A percentile compares a stretch with the other conserved stretches of the same genome.
phyloP scores from a whole-genome alignment of 2,329 filamentous ascomycete species.

The Colletotrichum navitas region DNA sequence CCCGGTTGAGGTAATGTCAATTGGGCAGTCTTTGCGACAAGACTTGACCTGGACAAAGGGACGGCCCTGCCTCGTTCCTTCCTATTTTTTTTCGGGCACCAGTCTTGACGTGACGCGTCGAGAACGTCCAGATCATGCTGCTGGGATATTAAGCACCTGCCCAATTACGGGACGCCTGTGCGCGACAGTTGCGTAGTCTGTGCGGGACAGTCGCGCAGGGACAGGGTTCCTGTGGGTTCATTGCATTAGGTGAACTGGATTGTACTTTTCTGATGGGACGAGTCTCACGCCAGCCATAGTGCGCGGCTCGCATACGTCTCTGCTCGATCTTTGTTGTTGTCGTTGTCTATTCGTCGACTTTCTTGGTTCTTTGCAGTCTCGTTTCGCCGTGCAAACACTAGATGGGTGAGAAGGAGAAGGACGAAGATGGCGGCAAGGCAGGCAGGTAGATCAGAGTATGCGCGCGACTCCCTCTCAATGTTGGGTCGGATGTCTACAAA shows the following conservation, averaged over 20 bases:
- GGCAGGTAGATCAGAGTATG: background rate
- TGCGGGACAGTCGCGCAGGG: background rate
- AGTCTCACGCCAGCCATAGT: background rate
- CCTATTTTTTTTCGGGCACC: background rate
- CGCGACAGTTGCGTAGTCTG: background rate
- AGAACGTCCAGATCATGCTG: background rate
- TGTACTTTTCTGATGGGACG: background rate
- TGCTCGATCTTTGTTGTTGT: background rate
- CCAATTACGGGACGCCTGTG: conserved; percentile 15
- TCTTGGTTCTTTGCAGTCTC: background rate
- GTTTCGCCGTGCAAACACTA: background rate
- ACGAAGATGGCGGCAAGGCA: background rate
- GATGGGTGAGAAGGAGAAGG: background rate
- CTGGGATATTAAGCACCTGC: conserved; percentile 5
- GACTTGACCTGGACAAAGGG: background rate
- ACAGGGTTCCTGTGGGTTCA: background rate
- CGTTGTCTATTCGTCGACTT: background rate
- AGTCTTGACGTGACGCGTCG: conserved; percentile 22
- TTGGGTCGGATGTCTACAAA: background rate
- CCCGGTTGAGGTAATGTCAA: background rate
- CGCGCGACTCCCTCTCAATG: background rate
- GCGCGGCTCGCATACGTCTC: background rate
- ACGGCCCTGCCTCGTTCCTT: background rate
- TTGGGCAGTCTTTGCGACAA: background rate
- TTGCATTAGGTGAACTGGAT: background rate